Conservation (phyloP, 2,329 filamentous ascomycete species). For the Dothideomycetidae sp. region DNA sequence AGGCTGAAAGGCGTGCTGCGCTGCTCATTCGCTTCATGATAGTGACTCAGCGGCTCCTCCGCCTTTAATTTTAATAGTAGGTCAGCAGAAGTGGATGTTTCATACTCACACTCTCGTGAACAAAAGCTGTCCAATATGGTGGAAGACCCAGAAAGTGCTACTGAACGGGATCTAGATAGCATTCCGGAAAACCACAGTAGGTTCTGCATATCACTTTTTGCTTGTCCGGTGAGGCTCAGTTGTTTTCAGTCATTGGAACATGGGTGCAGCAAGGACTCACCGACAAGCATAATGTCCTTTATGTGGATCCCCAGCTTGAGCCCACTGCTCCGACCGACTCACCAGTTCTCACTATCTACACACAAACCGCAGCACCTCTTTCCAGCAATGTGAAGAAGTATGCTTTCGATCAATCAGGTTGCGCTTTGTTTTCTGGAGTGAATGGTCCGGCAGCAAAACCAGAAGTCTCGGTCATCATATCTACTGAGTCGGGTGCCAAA, state of each 20-base stretch:
- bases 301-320: not conserved
- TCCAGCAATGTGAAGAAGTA: not conserved
- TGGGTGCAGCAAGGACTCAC: not conserved
- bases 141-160: too few species aligned
- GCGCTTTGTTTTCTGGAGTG: not conserved
- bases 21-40: too few species aligned
- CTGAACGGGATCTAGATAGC: too few species aligned
- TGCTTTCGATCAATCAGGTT: not conserved
- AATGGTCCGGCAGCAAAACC: slow-evolving; percentile 2
- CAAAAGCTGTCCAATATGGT: too few species aligned
- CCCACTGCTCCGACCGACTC: not conserved
- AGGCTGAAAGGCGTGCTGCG: too few species aligned
- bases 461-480: slow-evolving; percentile 30
- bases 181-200: too few species aligned
- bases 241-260: not conserved
- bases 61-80: too few species aligned
- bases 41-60: too few species aligned
- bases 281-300: not conserved
- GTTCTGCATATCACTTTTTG: too few species aligned
- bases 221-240: too few species aligned
- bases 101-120: too few species aligned
- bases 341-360: not conserved
- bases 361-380: not conserved
- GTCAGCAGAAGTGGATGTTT: too few species aligned
- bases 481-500: slow-evolving; percentile 30